phyloP scores from a whole-genome alignment of 306 rosid species.

The Lithocarpus polystachyus region DNA sequence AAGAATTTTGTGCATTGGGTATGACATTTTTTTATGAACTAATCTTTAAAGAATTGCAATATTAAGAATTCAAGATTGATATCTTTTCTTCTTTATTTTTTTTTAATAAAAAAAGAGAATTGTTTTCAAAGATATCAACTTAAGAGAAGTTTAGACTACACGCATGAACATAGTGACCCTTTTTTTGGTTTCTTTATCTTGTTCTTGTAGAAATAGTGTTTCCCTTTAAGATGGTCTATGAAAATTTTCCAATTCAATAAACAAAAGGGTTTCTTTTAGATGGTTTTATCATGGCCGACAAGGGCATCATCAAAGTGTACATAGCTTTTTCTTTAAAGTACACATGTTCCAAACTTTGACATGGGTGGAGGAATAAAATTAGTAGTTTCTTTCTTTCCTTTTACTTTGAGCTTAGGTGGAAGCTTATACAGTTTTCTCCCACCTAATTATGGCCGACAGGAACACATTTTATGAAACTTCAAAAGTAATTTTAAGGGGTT shows the following conservation, averaged over 20 bases:
- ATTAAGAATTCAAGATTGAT: background rate
- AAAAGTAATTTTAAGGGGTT: conserved; percentile 30
- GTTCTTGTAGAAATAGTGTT: background rate
- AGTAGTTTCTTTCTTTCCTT: conserved; percentile 11
- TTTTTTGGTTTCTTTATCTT: background rate
- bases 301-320: conserved; percentile 57
- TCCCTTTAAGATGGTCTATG: background rate
- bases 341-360: conserved; percentile 69
- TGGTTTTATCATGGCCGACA: conserved; percentile 88
- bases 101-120: background rate
- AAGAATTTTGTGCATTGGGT: too few species aligned
- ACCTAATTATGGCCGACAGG: conserved; percentile 76
- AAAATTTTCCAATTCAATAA: background rate
- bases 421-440: conserved; percentile 46
- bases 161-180: background rate
- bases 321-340: conserved; percentile 68
- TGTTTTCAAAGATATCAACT: background rate
- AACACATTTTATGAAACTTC: conserved; percentile 74
- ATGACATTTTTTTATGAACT: too few species aligned
- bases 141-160: background rate
- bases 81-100: background rate
- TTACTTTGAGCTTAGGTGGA: conserved; percentile 50
- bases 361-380: conserved; percentile 63
- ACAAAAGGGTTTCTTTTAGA: conserved; percentile 27
- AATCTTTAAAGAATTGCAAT: background rate